Base-by-base conservation (phyloP, 345 rosid genomes). In the Populus ilicifolia region DNA sequence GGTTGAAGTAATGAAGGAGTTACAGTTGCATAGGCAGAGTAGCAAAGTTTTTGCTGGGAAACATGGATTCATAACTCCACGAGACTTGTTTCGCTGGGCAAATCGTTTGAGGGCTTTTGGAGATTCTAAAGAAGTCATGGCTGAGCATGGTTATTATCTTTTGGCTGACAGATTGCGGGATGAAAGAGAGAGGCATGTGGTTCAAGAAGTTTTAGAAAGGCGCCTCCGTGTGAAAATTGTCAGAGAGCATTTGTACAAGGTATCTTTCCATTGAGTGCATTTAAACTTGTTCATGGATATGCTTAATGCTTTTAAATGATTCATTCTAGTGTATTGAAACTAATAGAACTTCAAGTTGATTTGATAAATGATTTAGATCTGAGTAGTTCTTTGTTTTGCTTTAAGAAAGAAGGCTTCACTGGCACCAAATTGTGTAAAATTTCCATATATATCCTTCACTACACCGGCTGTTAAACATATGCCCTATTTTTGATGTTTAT, bases 31-130 rank as follows among this genome's bases (percentile, higher is more conserved):
- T 67, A 86, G 99, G 80, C 99, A 92, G 86, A 90, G 84, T 77
- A 95, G 97, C 87, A 93, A 93, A 84, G 93, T 92, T 23, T 95
- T 95, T 89, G 98, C 99, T 80, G 99, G 99, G 79, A 95, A 95
- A 87, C 99, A 95, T 82, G 99, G 99, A 77, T 95, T 86, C 84
- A 92, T 95, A 77, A 95, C 99, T 75, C 97, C 99, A 48, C 85
- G 99, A 79, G 99, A 95, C 79, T 86, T 95, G 82, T 93, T 95
- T 84, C 94, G 99, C 77, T 95, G 98, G 99, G 98, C 99, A 72
- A 79, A 86, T 83, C 93, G 97, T 74, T 93, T 93, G 76, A 88
- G 85, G 85, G 83, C 77, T 43, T 89, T 83, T 84, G 90, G 94
- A 70, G 84, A 79, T 79, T 87, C 90, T 67, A 84, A 90, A 80